phyloP scores from a whole-genome alignment of 495 filamentous ascomycete genomes.

The Penicillium desertorum region DNA sequence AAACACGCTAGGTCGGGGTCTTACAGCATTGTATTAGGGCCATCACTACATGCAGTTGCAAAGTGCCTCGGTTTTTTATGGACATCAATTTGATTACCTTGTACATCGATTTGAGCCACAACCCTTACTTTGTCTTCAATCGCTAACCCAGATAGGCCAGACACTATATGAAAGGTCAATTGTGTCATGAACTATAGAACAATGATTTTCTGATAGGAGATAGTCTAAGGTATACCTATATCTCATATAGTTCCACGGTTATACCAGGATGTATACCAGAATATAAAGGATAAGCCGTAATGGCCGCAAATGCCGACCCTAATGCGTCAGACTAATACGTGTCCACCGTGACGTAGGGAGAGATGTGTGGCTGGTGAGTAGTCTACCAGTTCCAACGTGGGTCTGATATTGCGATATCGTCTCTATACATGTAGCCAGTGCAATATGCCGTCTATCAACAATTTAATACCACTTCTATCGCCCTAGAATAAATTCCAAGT shows the following conservation, averaged over 20 bases:
- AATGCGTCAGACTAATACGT: background rate
- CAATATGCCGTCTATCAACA: too few relatives aligned
- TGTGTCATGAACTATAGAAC: background rate
- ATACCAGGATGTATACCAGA: too few relatives aligned
- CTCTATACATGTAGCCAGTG: background rate
- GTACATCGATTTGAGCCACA: background rate
- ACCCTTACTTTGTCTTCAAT: background rate
- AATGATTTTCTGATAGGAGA: background rate
- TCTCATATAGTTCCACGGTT: background rate
- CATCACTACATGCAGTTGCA: background rate
- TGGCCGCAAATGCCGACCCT: constrained; percentile 1
- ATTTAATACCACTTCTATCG: background rate
- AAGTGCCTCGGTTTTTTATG: background rate
- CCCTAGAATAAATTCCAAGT: background rate
- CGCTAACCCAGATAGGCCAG: background rate
- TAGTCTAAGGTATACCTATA: background rate
- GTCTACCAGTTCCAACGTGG: background rate
- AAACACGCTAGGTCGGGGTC: background rate
- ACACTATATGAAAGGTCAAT: background rate
- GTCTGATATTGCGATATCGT: background rate
- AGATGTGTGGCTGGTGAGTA: background rate
- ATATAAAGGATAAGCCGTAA: background rate
- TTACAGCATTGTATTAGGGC: background rate
- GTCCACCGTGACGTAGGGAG: constrained; percentile 10
- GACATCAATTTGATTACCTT: background rate